Conservation (phyloP, 1,284 basidiomycete genomes). For the Puccinia triticina region DNA sequence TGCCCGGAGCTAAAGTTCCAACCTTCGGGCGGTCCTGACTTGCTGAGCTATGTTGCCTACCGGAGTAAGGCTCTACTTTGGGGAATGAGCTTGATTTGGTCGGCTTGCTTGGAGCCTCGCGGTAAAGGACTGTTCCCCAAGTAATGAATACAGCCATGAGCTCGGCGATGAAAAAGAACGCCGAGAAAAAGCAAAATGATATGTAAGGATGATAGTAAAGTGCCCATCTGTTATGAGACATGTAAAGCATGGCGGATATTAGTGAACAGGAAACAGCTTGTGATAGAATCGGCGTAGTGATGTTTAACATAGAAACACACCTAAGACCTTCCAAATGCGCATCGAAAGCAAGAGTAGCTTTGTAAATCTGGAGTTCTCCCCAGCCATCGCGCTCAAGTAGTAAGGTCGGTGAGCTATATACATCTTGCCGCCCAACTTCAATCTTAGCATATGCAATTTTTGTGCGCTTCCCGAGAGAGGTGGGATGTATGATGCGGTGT, state of each 20-base stretch:
- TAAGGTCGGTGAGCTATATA: conserved; percentile 5
- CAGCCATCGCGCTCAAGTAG: conserved; percentile 30
- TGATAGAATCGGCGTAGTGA: not conserved
- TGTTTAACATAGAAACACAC: not conserved
- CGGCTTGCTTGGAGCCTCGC: not conserved
- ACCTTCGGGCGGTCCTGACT: not conserved
- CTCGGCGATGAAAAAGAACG: conserved; percentile 43
- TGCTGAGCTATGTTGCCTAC: not conserved
- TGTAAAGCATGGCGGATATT: not conserved
- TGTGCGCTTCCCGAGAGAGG: conserved; percentile 27
- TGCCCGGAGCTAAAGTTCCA: not conserved
- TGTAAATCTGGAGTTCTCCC: conserved; percentile 49
- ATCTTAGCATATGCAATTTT: conserved; percentile 33
- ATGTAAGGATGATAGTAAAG: conserved; percentile 50
- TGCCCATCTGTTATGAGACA: conserved; percentile 23
- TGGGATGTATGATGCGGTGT: conserved; percentile 40
- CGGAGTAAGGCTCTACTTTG: conserved; percentile 2
- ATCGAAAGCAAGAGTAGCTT: conserved; percentile 40
- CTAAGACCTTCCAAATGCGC: conserved; percentile 47
- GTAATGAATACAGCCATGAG: conserved; percentile 32
- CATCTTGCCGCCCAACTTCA: conserved; percentile 44
- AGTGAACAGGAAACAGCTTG: not conserved
- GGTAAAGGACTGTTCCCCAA: conserved; percentile 34
- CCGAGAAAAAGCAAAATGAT: conserved; percentile 42
- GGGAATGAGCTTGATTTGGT: not conserved